Evolutionary conservation across 768 basidiomycete species (phyloP).

Genomic region (Rhodocollybia butyracea): DNA sequence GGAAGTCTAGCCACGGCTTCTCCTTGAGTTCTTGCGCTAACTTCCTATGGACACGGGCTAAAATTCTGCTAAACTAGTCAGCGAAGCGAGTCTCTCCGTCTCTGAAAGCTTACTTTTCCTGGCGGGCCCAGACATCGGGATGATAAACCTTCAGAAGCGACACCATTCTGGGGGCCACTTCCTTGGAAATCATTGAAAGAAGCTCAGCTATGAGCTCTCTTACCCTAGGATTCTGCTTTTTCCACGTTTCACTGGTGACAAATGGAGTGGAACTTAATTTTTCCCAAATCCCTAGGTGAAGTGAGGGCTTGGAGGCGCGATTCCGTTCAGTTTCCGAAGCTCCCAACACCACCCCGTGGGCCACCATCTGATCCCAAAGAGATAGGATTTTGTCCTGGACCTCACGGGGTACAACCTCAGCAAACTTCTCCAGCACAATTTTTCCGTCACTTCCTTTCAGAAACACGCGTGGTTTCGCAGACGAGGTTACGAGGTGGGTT

Average conservation of each 20-base stretch:
- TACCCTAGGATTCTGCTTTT: background rate
- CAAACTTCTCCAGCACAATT: background rate
- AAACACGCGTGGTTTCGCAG: no score
- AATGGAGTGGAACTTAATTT: background rate
- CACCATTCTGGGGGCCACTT: background rate
- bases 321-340: background rate
- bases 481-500: no score
- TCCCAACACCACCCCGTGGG: background rate
- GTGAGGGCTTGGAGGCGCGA: background rate
- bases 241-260: background rate
- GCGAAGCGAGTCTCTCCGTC: background rate
- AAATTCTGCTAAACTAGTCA: background rate
- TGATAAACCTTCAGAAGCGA: background rate
- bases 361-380: background rate
- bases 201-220: background rate
- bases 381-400: background rate
- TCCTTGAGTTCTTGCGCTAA: background rate
- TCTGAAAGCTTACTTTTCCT: background rate
- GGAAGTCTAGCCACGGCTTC: background rate
- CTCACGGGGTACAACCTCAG: background rate
- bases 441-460: background rate
- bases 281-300: background rate
- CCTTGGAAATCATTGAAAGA: background rate
- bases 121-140: background rate
- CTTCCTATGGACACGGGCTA: background rate